Evolutionary conservation across 2,329 filamentous ascomycete species (phyloP).

Genomic region (Teratosphaeria destructans): DNA sequence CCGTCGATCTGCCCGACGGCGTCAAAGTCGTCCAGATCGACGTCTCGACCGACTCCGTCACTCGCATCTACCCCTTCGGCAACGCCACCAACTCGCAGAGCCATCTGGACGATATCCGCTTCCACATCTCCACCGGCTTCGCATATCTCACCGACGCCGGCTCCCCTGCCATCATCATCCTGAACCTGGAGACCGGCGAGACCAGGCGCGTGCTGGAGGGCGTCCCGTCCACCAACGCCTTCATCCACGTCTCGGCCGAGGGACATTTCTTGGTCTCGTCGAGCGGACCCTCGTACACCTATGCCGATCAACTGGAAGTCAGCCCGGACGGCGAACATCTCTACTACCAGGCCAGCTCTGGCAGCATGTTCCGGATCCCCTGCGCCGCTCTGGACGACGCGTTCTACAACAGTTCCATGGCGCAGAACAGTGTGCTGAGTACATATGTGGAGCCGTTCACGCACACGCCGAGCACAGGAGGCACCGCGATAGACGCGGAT

Average conservation of each 20-base stretch:
- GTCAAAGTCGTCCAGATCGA: constrained; percentile 28
- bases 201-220: constrained; percentile 20
- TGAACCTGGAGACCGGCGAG: constrained; percentile 18
- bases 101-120: constrained; percentile 29
- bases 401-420: constrained; percentile 25
- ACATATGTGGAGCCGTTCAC: constrained; percentile 22
- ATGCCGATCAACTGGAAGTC: constrained; percentile 31
- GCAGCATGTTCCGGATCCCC: constrained; percentile 27
- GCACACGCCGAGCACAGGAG: constrained; percentile 28
- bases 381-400: constrained; percentile 26
- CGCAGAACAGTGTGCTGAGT: constrained; percentile 12
- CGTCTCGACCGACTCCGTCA: constrained; percentile 24
- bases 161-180: constrained; percentile 16
- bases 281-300: constrained; percentile 14
- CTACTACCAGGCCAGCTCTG: constrained; percentile 29
- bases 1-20: constrained; percentile 20
- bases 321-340: constrained; percentile 28
- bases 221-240: constrained; percentile 16
- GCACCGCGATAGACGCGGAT: constrained; percentile 29
- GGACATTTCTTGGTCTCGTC: constrained; percentile 16
- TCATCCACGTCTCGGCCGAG: constrained; percentile 24
- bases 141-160: constrained; percentile 24
- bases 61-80: constrained; percentile 25
- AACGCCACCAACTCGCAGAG: constrained; percentile 22
- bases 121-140: constrained; percentile 17